Evolutionary conservation across 306 rosid species (phyloP), one percentile per base, ranked within the genome.

Genomic region (Bauhinia variegata): DNA sequence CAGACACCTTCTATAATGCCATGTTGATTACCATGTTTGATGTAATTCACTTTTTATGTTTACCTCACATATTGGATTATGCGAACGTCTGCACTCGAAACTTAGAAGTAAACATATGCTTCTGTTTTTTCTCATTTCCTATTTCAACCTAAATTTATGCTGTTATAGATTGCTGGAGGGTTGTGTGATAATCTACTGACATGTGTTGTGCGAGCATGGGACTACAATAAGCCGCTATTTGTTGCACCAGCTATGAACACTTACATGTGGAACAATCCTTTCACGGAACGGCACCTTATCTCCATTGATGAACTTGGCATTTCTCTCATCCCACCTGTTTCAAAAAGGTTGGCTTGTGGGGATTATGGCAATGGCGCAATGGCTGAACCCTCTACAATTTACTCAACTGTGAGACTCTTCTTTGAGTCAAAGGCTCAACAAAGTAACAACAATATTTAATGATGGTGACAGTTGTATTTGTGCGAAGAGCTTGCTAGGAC

Each of bases 241-340:
- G 87, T 92, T 49, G 98, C 96, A 30, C 96, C 96, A 44, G 83
- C 96, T 44, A 92, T 92, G 96, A 85, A 87, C 80, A 55, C 72
- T 19, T 49, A 51, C 11, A 87, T 86, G 92, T 92, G 96, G 92
- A 79, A 61, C 44, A 85, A 92, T 58, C 88, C 92, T 65, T 82
- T 81, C 60, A 89, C 98, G 0, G 96, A 89, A 54, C 72, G 72
- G 38, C 95, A 84, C 57, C 80, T 79, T 55, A 60, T 77, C 64
- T 39, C 72, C 8, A 78, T 89, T 15, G 89, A 87, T 2, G 95
- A 92, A 50, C 91, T 89, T 55, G 96, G 96, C 49, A 79, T 83
- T 43, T 36, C 71, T 36, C 86, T 92, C 73, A 87, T 92, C 60
- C 86, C 79, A 23, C 96, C 99, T 14, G 90, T 89, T 46, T 42